A percentile compares a stretch with the other conserved stretches of the same genome.
Conservation (phyloP, 2,329 filamentous ascomycete species). For the Endocalyx cinctus region DNA sequence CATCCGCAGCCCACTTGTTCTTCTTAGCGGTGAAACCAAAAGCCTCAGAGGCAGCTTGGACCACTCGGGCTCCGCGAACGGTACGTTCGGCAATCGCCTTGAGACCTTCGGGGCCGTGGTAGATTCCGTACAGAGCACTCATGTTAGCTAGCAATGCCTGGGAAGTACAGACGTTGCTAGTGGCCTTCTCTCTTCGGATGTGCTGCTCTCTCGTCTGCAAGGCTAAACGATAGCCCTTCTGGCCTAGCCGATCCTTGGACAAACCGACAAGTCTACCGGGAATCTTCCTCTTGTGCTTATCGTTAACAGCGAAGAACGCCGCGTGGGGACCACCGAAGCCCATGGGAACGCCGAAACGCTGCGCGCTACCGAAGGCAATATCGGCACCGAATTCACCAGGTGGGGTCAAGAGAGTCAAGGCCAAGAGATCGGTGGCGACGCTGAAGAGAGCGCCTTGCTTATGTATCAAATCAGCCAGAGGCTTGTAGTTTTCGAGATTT, state of each 20-base stretch:
- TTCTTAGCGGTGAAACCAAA: slow-evolving; percentile 61
- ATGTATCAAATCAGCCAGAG: slow-evolving; percentile 73
- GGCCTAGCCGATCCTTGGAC: slow-evolving; percentile 83
- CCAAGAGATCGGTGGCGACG: slow-evolving; percentile 84
- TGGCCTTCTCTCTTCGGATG: slow-evolving; percentile 92
- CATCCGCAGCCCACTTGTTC: slow-evolving; percentile 50
- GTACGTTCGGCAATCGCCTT: slow-evolving; percentile 78
- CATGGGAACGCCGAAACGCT: slow-evolving; percentile 86
- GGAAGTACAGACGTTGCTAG: slow-evolving; percentile 94
- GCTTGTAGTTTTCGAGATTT: slow-evolving; percentile 69
- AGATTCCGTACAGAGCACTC: slow-evolving; percentile 90
- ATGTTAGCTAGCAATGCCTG: slow-evolving; percentile 94
- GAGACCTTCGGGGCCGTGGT: slow-evolving; percentile 82
- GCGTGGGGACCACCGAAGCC: slow-evolving; percentile 94
- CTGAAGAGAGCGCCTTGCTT: slow-evolving; percentile 73
- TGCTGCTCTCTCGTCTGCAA: slow-evolving; percentile 94
- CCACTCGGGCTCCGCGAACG: slow-evolving; percentile 63
- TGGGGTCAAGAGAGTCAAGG: slow-evolving; percentile 79
- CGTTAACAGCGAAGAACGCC: slow-evolving; percentile 88
- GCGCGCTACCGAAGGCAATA: slow-evolving; percentile 88
- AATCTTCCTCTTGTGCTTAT: slow-evolving; percentile 92
- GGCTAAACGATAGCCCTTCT: slow-evolving; percentile 75
- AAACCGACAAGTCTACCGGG: slow-evolving; percentile 86
- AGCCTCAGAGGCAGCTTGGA: slow-evolving; percentile 60
- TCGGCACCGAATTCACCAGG: slow-evolving; percentile 94